Evolutionary conservation across 1,139 yeast species (phyloP).

Genomic region (Saccharomyces pastorianus): DNA sequence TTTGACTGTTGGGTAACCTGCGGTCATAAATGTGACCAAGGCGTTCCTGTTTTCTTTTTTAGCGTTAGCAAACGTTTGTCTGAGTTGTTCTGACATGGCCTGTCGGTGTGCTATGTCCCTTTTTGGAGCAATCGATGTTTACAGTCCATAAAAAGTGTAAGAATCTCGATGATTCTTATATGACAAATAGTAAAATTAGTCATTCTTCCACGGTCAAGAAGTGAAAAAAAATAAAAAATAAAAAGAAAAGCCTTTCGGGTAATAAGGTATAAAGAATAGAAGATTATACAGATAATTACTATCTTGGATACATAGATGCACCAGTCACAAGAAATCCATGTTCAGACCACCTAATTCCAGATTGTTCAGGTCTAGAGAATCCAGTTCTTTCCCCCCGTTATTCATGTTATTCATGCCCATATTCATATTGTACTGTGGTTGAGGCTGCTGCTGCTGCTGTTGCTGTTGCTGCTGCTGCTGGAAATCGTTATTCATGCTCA

Average conservation of each 20-base stretch:
- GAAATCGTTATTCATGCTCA: conserved; percentile 18
- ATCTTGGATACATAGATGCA: neutral
- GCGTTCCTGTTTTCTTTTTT: conserved; percentile 76
- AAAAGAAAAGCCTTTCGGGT: neutral
- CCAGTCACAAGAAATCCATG: conserved; percentile 25
- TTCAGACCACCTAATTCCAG: conserved; percentile 25
- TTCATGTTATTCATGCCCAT: conserved; percentile 4
- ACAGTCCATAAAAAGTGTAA: neutral
- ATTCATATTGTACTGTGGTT: conserved; percentile 13
- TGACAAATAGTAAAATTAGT: neutral
- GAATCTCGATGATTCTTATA: neutral
- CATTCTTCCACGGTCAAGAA: neutral
- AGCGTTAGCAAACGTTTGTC: conserved; percentile 65
- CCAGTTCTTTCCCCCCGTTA: conserved; percentile 20
- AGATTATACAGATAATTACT: conserved; percentile 1
- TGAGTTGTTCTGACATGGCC: conserved; percentile 56
- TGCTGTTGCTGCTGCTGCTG: conserved; percentile 7
- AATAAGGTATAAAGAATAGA: neutral
- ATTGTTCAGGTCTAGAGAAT: conserved; percentile 24
- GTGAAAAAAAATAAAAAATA: neutral
- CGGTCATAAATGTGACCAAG: conserved; percentile 84
- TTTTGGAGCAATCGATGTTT: neutral
- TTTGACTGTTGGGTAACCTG: conserved; percentile 82
- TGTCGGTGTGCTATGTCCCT: neutral
- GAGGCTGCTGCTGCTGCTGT: conserved; percentile 2